These are phyloP conservation scores for Raphidocelis subcapitata DNA, from an alignment of 139 green algal species.

Conservation along the genomic window DNA sequence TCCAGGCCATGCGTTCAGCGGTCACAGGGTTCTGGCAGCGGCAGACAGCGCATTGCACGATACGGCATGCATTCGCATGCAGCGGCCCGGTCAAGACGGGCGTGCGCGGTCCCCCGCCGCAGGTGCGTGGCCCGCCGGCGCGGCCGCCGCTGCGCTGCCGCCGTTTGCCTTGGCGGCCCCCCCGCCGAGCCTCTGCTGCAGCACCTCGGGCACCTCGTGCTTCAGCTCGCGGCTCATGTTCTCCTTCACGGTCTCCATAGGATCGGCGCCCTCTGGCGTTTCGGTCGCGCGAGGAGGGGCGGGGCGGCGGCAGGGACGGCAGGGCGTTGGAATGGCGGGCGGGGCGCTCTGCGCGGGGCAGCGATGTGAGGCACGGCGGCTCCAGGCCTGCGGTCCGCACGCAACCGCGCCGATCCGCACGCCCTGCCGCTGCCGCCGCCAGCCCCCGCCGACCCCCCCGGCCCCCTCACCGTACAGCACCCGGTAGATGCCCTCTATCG, in stretches of 20 bases:
- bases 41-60: too few species aligned
- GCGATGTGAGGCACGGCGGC: constrained; percentile 1
- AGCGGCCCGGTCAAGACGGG: too few species aligned
- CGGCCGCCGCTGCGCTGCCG: not conserved
- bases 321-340: not conserved
- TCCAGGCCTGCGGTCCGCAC: not conserved
- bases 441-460: not conserved
- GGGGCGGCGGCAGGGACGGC: not conserved
- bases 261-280: constrained; percentile 56
- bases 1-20: too few species aligned
- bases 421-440: not conserved
- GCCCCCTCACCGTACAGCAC: constrained; percentile 48
- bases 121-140: too few species aligned
- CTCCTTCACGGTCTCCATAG: constrained; percentile 41
- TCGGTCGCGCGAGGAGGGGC: constrained; percentile 14
- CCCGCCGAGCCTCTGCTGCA: not conserved
- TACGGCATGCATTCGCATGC: too few species aligned
- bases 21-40: too few species aligned
- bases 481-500: constrained; percentile 82
- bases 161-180: not conserved
- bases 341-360: too few species aligned
- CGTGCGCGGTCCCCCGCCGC: not conserved
- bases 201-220: constrained; percentile 49
- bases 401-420: not conserved
- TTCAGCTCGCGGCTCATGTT: constrained; percentile 60